phyloP scores from a whole-genome alignment of 2,329 filamentous ascomycete genomes.

The Alternaria viburni region DNA sequence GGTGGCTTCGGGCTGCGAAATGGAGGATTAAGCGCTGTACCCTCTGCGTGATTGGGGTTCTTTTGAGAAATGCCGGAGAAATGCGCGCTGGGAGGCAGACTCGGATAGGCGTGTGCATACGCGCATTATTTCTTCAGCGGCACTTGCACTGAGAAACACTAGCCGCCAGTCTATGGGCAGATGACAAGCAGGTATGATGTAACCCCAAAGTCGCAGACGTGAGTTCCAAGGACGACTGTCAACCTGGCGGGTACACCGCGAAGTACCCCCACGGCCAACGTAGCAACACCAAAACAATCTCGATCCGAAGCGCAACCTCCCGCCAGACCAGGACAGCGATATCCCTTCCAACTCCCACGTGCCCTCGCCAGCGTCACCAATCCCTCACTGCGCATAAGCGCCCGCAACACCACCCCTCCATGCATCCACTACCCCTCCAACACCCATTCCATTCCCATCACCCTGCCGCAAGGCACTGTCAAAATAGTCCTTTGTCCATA shows the following conservation, averaged over 20 bases:
- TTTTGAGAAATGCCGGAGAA: not conserved
- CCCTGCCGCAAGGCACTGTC: not conserved
- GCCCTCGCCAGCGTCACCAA: not conserved
- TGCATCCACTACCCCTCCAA: not conserved
- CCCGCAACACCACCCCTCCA: not conserved
- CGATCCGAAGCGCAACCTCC: not conserved
- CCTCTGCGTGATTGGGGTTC: not conserved
- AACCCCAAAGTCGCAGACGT: not conserved
- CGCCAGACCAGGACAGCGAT: not conserved
- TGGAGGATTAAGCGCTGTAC: constrained; percentile 2
- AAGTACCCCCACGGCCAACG: not conserved
- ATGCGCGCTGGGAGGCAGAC: not conserved
- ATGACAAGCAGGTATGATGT: not conserved
- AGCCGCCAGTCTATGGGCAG: not conserved
- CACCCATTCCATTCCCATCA: not conserved
- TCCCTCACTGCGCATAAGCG: constrained; percentile 14
- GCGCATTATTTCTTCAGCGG: not conserved
- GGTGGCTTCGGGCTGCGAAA: constrained; percentile 14
- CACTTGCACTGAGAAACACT: not conserved
- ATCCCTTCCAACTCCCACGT: not conserved
- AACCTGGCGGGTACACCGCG: not conserved
- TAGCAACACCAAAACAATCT: not conserved
- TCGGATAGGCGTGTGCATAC: not conserved
- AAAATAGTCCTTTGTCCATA: not conserved
- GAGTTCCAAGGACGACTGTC: not conserved